A percentile compares a stretch with the other conserved stretches of the same genome.
Evolutionary conservation across 306 rosid species (phyloP).

Genomic region (Sphenostylis stenocarpa): DNA sequence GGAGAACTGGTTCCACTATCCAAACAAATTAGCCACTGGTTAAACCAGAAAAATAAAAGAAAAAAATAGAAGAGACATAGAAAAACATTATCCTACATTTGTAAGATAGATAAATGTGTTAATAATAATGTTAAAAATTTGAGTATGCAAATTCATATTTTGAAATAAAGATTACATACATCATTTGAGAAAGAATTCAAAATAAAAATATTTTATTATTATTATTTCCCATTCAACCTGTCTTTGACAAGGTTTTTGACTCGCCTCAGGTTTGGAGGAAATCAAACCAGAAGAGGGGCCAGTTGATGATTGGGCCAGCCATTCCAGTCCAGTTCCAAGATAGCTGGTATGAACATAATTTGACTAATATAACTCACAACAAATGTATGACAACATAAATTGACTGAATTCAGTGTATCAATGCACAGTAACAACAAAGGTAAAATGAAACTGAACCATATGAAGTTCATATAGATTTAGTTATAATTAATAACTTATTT

Average conservation of each 20-base stretch:
- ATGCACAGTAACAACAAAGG: constrained; percentile 20
- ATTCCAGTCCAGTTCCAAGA: constrained; percentile 17
- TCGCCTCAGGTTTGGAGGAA: not conserved
- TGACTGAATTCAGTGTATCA: not conserved
- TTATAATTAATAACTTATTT: not conserved
- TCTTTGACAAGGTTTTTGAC: not conserved
- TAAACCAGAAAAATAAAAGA: constrained; percentile 16
- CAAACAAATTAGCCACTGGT: constrained; percentile 19
- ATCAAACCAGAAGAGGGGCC: constrained; percentile 17
- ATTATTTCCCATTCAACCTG: constrained; percentile 7
- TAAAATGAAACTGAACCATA: constrained; percentile 5
- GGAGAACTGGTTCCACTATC: not conserved
- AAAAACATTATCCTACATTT: constrained; percentile 1
- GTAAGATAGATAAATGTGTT: not conserved
- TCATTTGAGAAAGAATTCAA: constrained; percentile 2
- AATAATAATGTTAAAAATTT: not conserved
- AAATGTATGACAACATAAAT: constrained; percentile 23
- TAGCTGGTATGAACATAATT: not conserved
- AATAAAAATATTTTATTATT: not conserved
- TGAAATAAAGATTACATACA: constrained; percentile 4
- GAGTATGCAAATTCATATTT: not conserved
- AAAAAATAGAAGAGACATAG: not conserved
- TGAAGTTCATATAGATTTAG: constrained; percentile 11
- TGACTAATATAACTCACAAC: constrained; percentile 9
- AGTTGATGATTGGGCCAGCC: constrained; percentile 10